Conservation (phyloP, 768 basidiomycete genomes). For the Trametes villosa region DNA sequence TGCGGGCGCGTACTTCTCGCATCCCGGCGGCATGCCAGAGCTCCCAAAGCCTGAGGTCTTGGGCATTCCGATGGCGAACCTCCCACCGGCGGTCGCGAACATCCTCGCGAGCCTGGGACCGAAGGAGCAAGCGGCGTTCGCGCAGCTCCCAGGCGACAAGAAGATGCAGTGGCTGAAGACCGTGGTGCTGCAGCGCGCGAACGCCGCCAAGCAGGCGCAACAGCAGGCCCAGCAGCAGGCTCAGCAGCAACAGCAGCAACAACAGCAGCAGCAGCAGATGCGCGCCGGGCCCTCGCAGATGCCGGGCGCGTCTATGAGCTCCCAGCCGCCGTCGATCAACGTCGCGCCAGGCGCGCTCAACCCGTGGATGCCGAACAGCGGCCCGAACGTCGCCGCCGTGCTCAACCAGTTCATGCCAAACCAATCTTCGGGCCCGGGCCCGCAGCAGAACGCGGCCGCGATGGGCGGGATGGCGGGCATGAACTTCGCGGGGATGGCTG, state of each 20-base stretch:
- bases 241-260: slow-evolving; percentile 28
- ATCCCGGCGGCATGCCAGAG: slow-evolving; percentile 53
- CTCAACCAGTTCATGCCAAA: not conserved
- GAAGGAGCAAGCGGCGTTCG: slow-evolving; percentile 22
- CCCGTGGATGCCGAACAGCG: slow-evolving; percentile 11
- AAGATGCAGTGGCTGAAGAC: slow-evolving; percentile 11
- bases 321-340: not conserved
- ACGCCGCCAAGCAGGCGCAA: slow-evolving; percentile 15
- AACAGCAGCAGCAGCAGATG: slow-evolving; percentile 22
- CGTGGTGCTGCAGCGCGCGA: slow-evolving; percentile 4
- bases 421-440: not conserved
- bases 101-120: slow-evolving; percentile 10
- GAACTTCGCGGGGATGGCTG: slow-evolving; percentile 3
- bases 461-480: slow-evolving; percentile 7
- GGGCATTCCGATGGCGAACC: not conserved
- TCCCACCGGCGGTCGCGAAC: slow-evolving; percentile 18
- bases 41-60: slow-evolving; percentile 39
- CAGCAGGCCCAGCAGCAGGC: slow-evolving; percentile 27
- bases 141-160: slow-evolving; percentile 24
- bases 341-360: slow-evolving; percentile 8
- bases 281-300: slow-evolving; percentile 28
- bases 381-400: slow-evolving; percentile 14
- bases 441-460: not conserved
- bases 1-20: slow-evolving; percentile 54
- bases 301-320: not conserved